These are phyloP conservation scores for Arctostaphylos glauca DNA, from an alignment of 148 eudicot genomes.

Conservation along the genomic window DNA sequence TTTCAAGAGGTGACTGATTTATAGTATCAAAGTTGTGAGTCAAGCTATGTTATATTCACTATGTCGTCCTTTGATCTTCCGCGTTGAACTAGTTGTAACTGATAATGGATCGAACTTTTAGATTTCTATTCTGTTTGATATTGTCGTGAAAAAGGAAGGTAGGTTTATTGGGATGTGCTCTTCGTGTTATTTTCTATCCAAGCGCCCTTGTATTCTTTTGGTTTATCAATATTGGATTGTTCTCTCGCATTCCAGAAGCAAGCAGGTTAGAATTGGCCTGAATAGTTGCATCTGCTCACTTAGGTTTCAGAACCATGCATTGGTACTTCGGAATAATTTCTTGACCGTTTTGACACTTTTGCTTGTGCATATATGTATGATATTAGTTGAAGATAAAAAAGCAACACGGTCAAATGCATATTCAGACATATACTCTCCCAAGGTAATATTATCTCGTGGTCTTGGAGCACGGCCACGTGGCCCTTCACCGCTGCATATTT, in stretches of 20 bases:
- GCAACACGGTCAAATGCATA: not conserved
- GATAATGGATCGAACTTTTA: constrained; percentile 9
- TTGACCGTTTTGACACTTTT: not conserved
- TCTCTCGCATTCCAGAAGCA: not conserved
- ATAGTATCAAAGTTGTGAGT: not conserved
- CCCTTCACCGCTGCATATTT: too few species aligned
- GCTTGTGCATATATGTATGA: too few species aligned
- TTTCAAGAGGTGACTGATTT: not conserved
- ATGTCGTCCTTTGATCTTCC: not conserved
- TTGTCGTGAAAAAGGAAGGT: not conserved
- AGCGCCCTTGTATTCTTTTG: not conserved
- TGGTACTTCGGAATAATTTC: not conserved
- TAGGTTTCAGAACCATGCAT: not conserved
- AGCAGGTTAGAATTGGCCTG: not conserved
- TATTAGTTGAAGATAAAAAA: not conserved
- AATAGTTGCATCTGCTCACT: not conserved
- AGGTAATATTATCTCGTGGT: too few species aligned
- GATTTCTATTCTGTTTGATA: not conserved
- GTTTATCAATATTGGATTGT: not conserved
- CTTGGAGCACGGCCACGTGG: too few species aligned
- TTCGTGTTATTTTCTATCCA: not conserved
- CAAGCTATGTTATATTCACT: constrained; percentile 13
- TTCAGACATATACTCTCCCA: not conserved
- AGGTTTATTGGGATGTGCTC: not conserved
- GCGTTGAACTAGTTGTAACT: constrained; percentile 12